Evolutionary conservation across 1,139 yeast species (phyloP).

Genomic region (Geotrichum aggregatum): DNA sequence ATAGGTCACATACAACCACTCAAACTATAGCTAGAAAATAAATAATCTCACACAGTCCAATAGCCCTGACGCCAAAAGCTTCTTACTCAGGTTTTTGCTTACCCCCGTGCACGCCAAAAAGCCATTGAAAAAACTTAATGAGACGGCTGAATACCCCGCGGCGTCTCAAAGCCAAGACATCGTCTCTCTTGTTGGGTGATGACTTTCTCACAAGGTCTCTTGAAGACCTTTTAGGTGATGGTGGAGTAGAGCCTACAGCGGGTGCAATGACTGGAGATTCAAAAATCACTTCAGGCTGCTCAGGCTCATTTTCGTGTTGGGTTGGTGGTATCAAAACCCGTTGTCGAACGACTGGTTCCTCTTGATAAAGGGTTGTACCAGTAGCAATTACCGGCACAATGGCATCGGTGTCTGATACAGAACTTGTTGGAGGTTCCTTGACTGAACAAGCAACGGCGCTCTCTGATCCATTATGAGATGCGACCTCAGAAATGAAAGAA

Average conservation of each 20-base stretch:
- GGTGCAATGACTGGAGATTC: not conserved
- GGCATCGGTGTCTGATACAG: not conserved
- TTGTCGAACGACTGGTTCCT: conserved; percentile 1
- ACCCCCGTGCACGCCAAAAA: conserved; percentile 1
- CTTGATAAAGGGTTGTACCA: not conserved
- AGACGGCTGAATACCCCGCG: not conserved
- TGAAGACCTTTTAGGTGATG: not conserved
- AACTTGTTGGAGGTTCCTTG: not conserved
- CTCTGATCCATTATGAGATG: too few relatives aligned
- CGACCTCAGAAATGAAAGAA: not conserved
- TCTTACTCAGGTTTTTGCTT: not conserved
- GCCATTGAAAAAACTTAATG: not conserved
- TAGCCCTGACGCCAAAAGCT: not conserved
- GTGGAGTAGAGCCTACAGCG: not conserved
- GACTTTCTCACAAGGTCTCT: not conserved
- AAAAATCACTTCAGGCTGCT: not conserved
- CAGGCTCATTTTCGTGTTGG: not conserved
- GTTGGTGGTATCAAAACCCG: not conserved
- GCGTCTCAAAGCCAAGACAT: not conserved
- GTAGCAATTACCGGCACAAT: conserved; percentile 3
- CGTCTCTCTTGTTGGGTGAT: not conserved
- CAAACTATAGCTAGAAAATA: not conserved
- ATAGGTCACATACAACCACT: too few relatives aligned
- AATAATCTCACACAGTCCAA: too few relatives aligned
- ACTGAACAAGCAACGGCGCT: not conserved